Evolutionary conservation across 345 rosid species (phyloP), one percentile per base, ranked within the genome.

Genomic region (Rubroshorea leprosula): DNA sequence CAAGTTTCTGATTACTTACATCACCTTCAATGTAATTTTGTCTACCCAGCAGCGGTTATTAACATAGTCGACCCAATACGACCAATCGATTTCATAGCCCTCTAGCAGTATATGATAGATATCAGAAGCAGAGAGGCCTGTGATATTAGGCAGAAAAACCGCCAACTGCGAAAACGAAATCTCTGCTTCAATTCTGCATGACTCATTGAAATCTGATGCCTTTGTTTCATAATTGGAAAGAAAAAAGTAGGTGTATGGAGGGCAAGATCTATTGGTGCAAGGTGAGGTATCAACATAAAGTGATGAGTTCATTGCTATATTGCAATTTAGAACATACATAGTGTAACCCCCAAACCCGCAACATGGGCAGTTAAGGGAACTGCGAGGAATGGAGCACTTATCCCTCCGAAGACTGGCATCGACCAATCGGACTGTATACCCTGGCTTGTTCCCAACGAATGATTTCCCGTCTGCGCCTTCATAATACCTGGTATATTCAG

Each of bases 241-340:
- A 25, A 35, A 55, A 16, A 55, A 14, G 26, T 35, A 45, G 48
- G 50, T n/a, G 25, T 23, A 18, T 21, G 0, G 29, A 18, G 48
- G 10, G 10, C 45, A 35, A 55, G 41, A 19, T 8, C 19, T 43
- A 6, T 15, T 38, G 27, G 47, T 29, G 26, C 29, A 55, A 21
- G 47, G 46, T 11, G 48, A 55, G 21, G 59, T 45, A 39, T 55
- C 59, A 22, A 38, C 20, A 38, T 55, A 55, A 19, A 21, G 26
- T 15, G 48, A 55, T 35, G 59, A 55, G 11, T 38, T 55, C 26
- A 55, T 14, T 25, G 14, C 15, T 22, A 1, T 55, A 23, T 6
- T 38, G 48, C 59, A 55, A 6, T 38, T 55, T 21, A 38, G 5
- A 12, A 55, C 19, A 14, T 55, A 55, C 22, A 41, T 39, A n/a